A percentile compares a stretch with the other conserved stretches of the same genome.
Evolutionary conservation across 2,329 filamentous ascomycete genomes (phyloP).

Genomic region (Diaporthe velutina): DNA sequence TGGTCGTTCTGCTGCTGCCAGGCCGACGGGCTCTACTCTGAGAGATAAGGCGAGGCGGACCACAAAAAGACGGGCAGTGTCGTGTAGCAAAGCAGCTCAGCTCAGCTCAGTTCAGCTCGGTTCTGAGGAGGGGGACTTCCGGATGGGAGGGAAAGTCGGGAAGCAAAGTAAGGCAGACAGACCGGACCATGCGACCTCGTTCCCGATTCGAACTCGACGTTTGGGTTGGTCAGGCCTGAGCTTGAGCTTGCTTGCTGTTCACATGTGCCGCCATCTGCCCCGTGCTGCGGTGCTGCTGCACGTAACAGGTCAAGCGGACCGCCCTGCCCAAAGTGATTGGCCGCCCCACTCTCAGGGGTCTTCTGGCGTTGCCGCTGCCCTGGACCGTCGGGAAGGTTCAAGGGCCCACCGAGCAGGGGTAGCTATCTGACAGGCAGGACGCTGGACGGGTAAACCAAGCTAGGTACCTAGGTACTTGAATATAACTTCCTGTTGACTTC

Average conservation of each 20-base stretch:
- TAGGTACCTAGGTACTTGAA: neutral
- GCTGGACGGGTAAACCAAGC: neutral
- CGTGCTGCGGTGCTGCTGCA: constrained; percentile 26
- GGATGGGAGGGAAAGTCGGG: too few relatives aligned
- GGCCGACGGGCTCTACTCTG: neutral
- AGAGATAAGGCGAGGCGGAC: too few relatives aligned
- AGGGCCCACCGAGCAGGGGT: constrained; percentile 21
- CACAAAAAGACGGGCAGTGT: neutral
- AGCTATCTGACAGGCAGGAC: neutral
- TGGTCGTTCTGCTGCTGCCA: neutral
- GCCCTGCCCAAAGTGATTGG: neutral
- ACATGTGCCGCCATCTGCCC: constrained; percentile 27
- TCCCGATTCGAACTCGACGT: neutral
- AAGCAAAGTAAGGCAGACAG: too few relatives aligned
- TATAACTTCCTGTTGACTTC: neutral
- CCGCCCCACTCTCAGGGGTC: neutral
- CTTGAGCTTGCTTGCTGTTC: neutral
- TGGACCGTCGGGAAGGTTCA: neutral
- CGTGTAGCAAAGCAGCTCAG: neutral
- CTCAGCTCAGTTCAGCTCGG: neutral
- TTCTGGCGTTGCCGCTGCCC: neutral
- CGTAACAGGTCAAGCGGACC: constrained; percentile 1
- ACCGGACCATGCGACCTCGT: constrained; percentile 18
- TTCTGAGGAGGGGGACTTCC: neutral
- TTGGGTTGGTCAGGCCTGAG: constrained; percentile 20